These are phyloP conservation scores for Citrus maxima DNA, from an alignment of 345 rosid species.

Conservation along the genomic window DNA sequence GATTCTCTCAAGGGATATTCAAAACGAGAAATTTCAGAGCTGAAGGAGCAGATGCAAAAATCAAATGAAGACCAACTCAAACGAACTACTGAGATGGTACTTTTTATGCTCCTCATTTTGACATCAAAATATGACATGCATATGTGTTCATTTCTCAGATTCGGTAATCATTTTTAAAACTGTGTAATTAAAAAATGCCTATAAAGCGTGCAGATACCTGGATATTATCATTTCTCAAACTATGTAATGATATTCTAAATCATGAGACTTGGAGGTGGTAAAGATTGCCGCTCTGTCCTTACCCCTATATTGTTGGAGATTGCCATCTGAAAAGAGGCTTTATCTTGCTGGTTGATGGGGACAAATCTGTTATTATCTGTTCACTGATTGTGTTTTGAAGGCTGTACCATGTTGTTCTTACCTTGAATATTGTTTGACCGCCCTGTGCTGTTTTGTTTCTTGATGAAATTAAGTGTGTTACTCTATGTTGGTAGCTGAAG, in stretches of 20 bases:
- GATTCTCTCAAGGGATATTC: slow-evolving; percentile 58
- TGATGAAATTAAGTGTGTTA: background rate
- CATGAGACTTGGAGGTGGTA: too few species aligned
- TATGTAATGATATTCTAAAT: background rate
- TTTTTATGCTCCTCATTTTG: background rate
- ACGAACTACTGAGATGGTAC: slow-evolving; percentile 69
- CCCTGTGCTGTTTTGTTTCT: background rate
- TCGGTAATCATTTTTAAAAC: background rate
- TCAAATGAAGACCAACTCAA: slow-evolving; percentile 60
- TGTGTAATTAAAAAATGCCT: background rate
- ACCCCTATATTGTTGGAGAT: too few species aligned
- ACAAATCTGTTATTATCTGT: too few species aligned
- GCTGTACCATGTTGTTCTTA: too few species aligned
- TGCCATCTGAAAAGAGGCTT: too few species aligned
- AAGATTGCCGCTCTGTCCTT: too few species aligned
- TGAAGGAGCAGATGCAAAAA: slow-evolving; percentile 55
- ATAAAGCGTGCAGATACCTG: background rate
- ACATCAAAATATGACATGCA: background rate
- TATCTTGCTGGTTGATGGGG: too few species aligned
- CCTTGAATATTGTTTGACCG: too few species aligned
- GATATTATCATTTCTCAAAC: too few species aligned
- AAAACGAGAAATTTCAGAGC: slow-evolving; percentile 45
- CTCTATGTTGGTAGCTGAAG: too few species aligned
- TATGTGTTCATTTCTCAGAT: background rate
- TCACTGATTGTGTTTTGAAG: too few species aligned